Evolutionary conservation across 2,329 filamentous ascomycete species (phyloP), one percentile per base, ranked within the genome.

Genomic region (Myriosclerotinia scirpicola): DNA sequence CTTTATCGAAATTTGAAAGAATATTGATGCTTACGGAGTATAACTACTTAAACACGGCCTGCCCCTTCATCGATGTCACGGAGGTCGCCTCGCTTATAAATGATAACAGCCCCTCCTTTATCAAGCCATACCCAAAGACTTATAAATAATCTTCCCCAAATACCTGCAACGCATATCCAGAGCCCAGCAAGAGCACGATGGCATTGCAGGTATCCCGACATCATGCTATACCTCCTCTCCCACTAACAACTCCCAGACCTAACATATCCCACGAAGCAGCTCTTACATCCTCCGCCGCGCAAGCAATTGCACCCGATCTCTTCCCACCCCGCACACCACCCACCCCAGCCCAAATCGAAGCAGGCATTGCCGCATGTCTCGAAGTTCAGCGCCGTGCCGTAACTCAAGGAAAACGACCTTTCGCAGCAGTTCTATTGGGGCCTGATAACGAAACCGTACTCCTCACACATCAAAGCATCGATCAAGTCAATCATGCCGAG

Each of bases 401-500:
- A 12, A 76, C 76, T 7, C 80, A 82, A 69, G 76, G 76, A 61
- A 84, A 83, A 73, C 76, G 81, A 7, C 82, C 82, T 4, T 84
- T 84, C 70, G 80, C 79, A 11, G 81, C 80, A 1, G 77, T 80
- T 40, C 77, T 85, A 14, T 71, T 84, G 1, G 82, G 75, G 0
- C 81, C 83, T 0, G 81, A 84, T 75, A 82, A 84, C 69, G 75
- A 77, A 69, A 82, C 81, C 0, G 75, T 82, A 26, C 74, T 84
- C 2, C 76, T 83, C 60, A 78, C 78, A 42, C 83, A 83, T 68
- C 80, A 81, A 71, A 82, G 81, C 34, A 77, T 84, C 40, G 82
- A 82, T 50, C 82, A 84, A 70, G 81, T 84, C 59, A 81, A 83
- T 68, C 83, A 84, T 69, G 82, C 83, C 20, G 83, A 85, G 71